A percentile compares a stretch with the other conserved stretches of the same genome.
Conservation (phyloP, 148 eudicot species). For the Simmondsia chinensis region DNA sequence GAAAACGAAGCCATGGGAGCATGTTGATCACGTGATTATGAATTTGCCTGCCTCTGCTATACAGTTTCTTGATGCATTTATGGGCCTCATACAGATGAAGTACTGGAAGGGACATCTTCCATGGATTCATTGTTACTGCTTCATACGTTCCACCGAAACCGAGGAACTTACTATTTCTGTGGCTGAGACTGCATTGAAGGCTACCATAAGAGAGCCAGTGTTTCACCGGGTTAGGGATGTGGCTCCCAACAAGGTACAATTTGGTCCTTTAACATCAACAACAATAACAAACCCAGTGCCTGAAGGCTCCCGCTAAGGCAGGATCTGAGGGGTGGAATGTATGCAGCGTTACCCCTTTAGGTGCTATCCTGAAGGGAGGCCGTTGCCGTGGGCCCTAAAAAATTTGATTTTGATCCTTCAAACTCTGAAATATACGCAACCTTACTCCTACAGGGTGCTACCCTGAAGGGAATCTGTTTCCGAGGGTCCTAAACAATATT, state of each 20-base stretch:
- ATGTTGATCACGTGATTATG: constrained; percentile 79
- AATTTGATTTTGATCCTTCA: too few relatives aligned
- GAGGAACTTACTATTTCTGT: constrained; percentile 55
- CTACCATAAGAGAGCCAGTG: constrained; percentile 47
- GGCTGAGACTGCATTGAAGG: constrained; percentile 67
- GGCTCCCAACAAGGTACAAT: constrained; percentile 90
- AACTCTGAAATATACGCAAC: too few relatives aligned
- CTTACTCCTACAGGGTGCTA: too few relatives aligned
- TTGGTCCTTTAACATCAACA: background rate
- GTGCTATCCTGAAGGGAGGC: too few relatives aligned
- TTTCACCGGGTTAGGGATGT: constrained; percentile 95
- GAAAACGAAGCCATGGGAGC: constrained; percentile 70
- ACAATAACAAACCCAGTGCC: too few relatives aligned
- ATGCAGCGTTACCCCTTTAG: too few relatives aligned
- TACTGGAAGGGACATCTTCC: constrained; percentile 83
- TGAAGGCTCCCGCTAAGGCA: too few relatives aligned
- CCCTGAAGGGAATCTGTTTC: too few relatives aligned
- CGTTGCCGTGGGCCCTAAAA: too few relatives aligned
- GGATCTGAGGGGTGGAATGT: too few relatives aligned
- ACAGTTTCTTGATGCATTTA: constrained; percentile 82
- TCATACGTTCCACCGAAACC: constrained; percentile 79
- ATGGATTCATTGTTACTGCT: constrained; percentile 96
- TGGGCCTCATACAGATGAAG: constrained; percentile 44
- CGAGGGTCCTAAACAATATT: too few relatives aligned
- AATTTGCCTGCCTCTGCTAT: constrained; percentile 90